Percentiles rank a stretch among this genome's conserved stretches.
Conservation (phyloP, 1,139 yeast genomes). For the Blastobotrys illinoisensis region DNA sequence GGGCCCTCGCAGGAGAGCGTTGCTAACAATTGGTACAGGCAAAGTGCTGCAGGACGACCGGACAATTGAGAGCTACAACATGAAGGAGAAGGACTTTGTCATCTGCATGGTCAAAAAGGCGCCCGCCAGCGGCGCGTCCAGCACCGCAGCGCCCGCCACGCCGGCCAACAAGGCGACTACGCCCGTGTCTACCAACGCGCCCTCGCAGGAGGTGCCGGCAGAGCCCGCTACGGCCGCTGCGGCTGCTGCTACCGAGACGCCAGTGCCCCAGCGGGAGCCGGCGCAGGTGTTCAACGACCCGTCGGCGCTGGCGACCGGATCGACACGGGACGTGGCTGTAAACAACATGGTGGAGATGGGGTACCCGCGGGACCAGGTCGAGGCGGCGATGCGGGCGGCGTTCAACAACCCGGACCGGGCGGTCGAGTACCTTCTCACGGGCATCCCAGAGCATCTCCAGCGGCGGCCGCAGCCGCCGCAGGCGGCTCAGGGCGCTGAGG, state of each 20-base stretch:
- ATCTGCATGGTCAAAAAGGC: conserved; percentile 77
- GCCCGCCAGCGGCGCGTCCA: conserved; percentile 23
- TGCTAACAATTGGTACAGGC: conserved; percentile 30
- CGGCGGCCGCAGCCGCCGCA: conserved; percentile 27
- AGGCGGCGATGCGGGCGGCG: conserved; percentile 89
- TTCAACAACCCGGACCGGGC: conserved; percentile 98
- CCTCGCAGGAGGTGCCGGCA: conserved; percentile 18
- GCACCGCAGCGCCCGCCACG: conserved; percentile 18
- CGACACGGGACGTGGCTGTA: conserved; percentile 62
- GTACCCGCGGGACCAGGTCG: conserved; percentile 80
- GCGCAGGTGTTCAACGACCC: conserved; percentile 26
- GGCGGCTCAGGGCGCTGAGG: conserved; percentile 19
- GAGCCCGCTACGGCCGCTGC: conserved; percentile 24
- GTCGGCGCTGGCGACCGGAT: conserved; percentile 50
- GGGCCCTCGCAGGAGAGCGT: too few relatives aligned
- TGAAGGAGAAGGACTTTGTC: conserved; percentile 77
- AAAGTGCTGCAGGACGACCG: conserved; percentile 84
- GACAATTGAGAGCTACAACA: conserved; percentile 61
- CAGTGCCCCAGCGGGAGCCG: conserved; percentile 21
- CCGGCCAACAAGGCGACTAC: conserved; percentile 24
- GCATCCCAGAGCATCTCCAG: conserved; percentile 66
- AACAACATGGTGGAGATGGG: conserved; percentile 94
- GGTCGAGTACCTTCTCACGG: conserved; percentile 86
- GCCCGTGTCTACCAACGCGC: conserved; percentile 24
- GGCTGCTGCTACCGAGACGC: conserved; percentile 14